Percentiles rank a stretch among this genome's conserved stretches.
Evolutionary conservation across 495 filamentous ascomycete species (phyloP).

Genomic region (Aspergillus sparsus): DNA sequence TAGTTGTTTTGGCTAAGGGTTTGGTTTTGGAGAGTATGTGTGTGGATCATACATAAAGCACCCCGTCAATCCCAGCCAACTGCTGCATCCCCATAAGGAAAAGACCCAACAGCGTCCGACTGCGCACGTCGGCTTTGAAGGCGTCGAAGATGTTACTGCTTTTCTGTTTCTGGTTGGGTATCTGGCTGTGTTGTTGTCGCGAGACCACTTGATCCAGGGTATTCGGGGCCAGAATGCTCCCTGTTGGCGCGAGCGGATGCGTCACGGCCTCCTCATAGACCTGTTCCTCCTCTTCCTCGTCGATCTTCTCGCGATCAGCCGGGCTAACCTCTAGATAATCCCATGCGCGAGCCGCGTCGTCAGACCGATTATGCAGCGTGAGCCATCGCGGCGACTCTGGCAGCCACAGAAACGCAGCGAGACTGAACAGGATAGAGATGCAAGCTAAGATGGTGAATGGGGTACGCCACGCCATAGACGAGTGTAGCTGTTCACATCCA

Average conservation of each 20-base stretch:
- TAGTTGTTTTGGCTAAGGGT: no score
- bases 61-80: slow-evolving; percentile 51
- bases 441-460: slow-evolving; percentile 52
- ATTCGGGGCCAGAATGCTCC: no score
- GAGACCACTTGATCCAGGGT: no score
- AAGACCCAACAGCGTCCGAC: slow-evolving; percentile 39
- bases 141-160: background rate
- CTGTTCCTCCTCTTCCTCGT: slow-evolving; percentile 32
- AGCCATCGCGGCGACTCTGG: slow-evolving; percentile 54
- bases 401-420: slow-evolving; percentile 39
- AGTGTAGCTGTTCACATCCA: slow-evolving; percentile 50
- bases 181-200: no score
- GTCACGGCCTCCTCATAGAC: no score
- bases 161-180: no score
- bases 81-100: slow-evolving; percentile 51
- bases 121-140: slow-evolving; percentile 34
- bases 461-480: slow-evolving; percentile 58
- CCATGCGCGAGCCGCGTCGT: slow-evolving; percentile 39
- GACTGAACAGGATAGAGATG: slow-evolving; percentile 42
- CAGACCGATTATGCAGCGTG: slow-evolving; percentile 37
- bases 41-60: slow-evolving; percentile 53
- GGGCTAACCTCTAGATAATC: slow-evolving; percentile 50
- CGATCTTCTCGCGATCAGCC: slow-evolving; percentile 53
- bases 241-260: no score
- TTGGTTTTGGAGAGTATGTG: no score